phyloP scores from a whole-genome alignment of 78 protist species.

The Dictyostelium purpureum region DNA sequence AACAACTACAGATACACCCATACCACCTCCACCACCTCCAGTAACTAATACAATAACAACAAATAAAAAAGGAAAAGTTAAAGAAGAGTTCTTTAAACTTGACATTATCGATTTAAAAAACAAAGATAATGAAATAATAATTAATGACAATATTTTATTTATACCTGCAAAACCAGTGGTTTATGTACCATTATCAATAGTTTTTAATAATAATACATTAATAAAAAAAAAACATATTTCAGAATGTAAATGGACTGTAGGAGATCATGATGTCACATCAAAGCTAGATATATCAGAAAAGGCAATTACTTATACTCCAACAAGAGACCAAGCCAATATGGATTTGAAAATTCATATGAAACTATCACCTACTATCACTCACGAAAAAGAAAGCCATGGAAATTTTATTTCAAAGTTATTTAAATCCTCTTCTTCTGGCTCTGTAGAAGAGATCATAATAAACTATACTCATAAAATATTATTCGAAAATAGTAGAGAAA shows the following conservation, averaged over 20 bases:
- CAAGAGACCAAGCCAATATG: background rate
- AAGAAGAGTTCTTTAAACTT: background rate
- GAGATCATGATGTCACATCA: background rate
- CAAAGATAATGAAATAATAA: background rate
- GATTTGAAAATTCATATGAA: constrained; percentile 1
- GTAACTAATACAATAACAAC: background rate
- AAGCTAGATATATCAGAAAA: background rate
- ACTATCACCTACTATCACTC: background rate
- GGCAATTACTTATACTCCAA: background rate
- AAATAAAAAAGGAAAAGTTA: too few species aligned
- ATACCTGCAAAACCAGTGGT: background rate
- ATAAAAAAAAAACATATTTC: background rate
- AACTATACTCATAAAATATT: background rate
- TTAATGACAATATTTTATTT: background rate
- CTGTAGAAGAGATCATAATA: background rate
- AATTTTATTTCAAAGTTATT: background rate
- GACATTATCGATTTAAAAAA: background rate
- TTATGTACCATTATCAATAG: background rate
- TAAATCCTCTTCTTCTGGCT: background rate
- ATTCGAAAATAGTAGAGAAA: background rate
- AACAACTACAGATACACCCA: background rate
- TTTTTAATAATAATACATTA: background rate
- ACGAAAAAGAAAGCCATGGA: background rate
- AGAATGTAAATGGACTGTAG: background rate
- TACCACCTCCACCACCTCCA: background rate